Percentiles rank a stretch among this genome's conserved stretches.
Evolutionary conservation across 1,139 yeast species (phyloP).

Genomic region (Sugiyamaella xylanicola): DNA sequence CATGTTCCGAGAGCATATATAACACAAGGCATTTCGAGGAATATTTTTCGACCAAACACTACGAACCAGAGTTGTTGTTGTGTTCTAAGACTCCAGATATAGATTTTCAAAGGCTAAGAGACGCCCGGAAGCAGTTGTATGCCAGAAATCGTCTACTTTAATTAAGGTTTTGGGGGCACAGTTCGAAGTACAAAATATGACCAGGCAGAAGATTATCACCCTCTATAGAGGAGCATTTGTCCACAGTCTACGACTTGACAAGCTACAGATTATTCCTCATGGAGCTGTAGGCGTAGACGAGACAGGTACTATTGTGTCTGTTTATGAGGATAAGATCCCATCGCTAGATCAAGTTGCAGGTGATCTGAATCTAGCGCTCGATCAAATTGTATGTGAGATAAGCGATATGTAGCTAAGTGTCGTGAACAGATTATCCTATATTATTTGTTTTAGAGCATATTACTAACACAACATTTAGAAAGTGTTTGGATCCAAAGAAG

Average conservation of each 20-base stretch:
- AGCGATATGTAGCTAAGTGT: too few relatives aligned
- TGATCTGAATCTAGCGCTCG: constrained; percentile 3
- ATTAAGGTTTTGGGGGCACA: background rate
- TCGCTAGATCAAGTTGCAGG: constrained; percentile 10
- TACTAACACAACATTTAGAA: constrained; percentile 26
- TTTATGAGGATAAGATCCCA: constrained; percentile 36
- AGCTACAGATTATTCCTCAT: constrained; percentile 50
- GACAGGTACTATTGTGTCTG: constrained; percentile 51
- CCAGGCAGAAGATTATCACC: constrained; percentile 22
- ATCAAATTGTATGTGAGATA: constrained; percentile 12
- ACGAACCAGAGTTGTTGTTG: too few relatives aligned
- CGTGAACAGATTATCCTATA: too few relatives aligned
- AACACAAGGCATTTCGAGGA: background rate
- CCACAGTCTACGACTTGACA: constrained; percentile 55
- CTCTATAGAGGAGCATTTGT: constrained; percentile 57
- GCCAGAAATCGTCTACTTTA: background rate
- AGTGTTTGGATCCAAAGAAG: constrained; percentile 29
- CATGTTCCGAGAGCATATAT: background rate
- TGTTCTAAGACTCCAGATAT: too few relatives aligned
- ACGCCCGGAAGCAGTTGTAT: background rate
- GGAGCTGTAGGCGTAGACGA: constrained; percentile 59
- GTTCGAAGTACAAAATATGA: too few relatives aligned
- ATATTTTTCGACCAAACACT: background rate
- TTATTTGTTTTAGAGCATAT: too few relatives aligned
- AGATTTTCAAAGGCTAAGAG: too few relatives aligned